Conservation (phyloP, 805 yeast genomes). For the Trichomonascus vanleenenianus region DNA sequence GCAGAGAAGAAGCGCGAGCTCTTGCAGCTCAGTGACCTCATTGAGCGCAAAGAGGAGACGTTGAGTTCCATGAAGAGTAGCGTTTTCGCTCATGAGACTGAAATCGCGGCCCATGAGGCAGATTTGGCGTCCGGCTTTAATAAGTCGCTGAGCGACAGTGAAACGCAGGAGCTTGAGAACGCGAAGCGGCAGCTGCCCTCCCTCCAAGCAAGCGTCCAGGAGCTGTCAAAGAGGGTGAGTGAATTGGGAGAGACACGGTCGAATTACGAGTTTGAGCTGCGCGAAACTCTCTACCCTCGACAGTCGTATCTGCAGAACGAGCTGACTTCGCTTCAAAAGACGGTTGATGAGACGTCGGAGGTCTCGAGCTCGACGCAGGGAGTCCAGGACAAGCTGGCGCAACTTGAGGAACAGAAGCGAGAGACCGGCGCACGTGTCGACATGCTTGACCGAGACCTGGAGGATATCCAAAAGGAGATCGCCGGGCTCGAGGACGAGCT, state of each 20-base stretch:
- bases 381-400: neutral
- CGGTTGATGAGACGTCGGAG: neutral
- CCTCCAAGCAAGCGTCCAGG: slow-evolving; percentile 36
- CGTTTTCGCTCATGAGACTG: slow-evolving; percentile 32
- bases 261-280: slow-evolving; percentile 45
- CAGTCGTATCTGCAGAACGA: slow-evolving; percentile 17
- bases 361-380: neutral
- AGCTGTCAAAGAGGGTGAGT: slow-evolving; percentile 33
- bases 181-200: slow-evolving; percentile 33
- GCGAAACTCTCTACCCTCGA: slow-evolving; percentile 51
- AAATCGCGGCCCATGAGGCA: slow-evolving; percentile 34
- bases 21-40: slow-evolving; percentile 16
- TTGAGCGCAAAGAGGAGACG: slow-evolving; percentile 26
- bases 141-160: slow-evolving; percentile 43
- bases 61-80: slow-evolving; percentile 38
- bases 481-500: slow-evolving; percentile 24
- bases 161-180: slow-evolving; percentile 34
- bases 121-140: slow-evolving; percentile 53
- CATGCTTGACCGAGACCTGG: slow-evolving; percentile 23
- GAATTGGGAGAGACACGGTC: slow-evolving; percentile 42
- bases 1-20: slow-evolving; percentile 19
- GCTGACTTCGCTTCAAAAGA: neutral
- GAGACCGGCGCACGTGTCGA: neutral
- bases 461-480: slow-evolving; percentile 20
- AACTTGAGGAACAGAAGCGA: neutral